These are phyloP conservation scores for Leptographium radiaticola DNA, from an alignment of 2,329 filamentous ascomycete species.

Conservation along the genomic window DNA sequence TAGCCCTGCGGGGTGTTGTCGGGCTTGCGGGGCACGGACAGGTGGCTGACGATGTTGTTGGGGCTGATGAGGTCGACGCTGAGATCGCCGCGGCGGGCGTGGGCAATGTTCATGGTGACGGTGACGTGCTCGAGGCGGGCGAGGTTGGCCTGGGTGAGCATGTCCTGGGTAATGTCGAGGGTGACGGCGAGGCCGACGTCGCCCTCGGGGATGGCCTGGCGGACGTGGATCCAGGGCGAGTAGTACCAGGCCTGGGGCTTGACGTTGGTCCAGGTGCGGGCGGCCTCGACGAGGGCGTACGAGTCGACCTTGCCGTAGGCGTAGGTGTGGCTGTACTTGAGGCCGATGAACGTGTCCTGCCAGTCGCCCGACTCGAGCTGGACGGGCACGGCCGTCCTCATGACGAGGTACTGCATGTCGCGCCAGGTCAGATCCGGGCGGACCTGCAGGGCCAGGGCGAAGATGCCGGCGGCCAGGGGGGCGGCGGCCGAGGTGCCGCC, in stretches of 20 bases:
- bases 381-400: slow-evolving; percentile 72
- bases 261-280: slow-evolving; percentile 74
- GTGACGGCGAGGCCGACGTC: slow-evolving; percentile 61
- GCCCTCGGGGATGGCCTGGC: slow-evolving; percentile 75
- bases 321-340: slow-evolving; percentile 85
- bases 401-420: slow-evolving; percentile 83
- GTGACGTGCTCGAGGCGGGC: slow-evolving; percentile 88
- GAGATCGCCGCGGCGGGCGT: slow-evolving; percentile 76
- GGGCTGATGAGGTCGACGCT: slow-evolving; percentile 88
- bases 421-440: slow-evolving; percentile 85
- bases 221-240: slow-evolving; percentile 87
- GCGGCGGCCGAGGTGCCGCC: slow-evolving; percentile 94
- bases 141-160: slow-evolving; percentile 71
- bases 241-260: slow-evolving; percentile 94
- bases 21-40: slow-evolving; percentile 59
- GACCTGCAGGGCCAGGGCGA: slow-evolving; percentile 72
- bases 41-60: slow-evolving; percentile 65
- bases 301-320: slow-evolving; percentile 94
- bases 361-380: slow-evolving; percentile 62
- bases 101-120: slow-evolving; percentile 91
- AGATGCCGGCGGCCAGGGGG: slow-evolving; percentile 82
- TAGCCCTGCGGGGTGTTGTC: slow-evolving; percentile 63
- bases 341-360: slow-evolving; percentile 69
- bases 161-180: slow-evolving; percentile 72
- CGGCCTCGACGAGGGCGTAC: slow-evolving; percentile 69